Evolutionary conservation across 2,329 filamentous ascomycete genomes (phyloP).

Genomic region (Pezicula rhizophila): DNA sequence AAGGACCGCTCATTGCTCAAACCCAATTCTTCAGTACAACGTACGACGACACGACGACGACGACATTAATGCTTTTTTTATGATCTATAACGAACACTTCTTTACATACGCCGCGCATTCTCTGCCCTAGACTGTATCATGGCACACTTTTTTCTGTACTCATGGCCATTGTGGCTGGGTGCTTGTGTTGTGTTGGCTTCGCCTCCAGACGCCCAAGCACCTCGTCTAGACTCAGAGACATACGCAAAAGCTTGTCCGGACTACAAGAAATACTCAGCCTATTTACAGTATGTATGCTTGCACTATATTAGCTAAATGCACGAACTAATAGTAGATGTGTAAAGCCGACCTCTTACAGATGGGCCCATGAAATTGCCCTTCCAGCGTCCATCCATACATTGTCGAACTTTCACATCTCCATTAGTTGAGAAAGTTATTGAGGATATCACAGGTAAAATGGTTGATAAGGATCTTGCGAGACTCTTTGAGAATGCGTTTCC

Average conservation of each 20-base stretch:
- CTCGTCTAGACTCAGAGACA: neutral
- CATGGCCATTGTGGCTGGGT: constrained; percentile 13
- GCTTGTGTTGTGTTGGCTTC: constrained; percentile 3
- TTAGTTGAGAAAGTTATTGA: constrained; percentile 83
- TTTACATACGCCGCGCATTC: too few species aligned
- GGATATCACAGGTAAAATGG: constrained; percentile 72
- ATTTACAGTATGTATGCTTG: constrained; percentile 17
- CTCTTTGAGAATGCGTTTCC: constrained; percentile 95
- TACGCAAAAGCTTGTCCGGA: constrained; percentile 27
- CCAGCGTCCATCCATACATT: constrained; percentile 74
- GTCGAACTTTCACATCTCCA: constrained; percentile 83
- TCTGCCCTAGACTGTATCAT: neutral
- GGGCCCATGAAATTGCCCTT: constrained; percentile 77
- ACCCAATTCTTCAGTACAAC: too few species aligned
- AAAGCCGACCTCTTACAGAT: constrained; percentile 69
- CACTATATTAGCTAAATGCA: neutral
- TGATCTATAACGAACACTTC: too few species aligned
- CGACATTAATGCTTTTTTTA: too few species aligned
- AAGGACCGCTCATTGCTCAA: too few species aligned
- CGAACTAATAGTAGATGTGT: constrained; percentile 9
- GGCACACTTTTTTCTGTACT: constrained; percentile 5
- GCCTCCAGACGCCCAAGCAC: constrained; percentile 1
- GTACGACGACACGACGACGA: too few species aligned
- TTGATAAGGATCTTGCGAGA: constrained; percentile 80
- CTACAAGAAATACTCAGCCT: constrained; percentile 28